Base-by-base conservation (phyloP, 2,329 filamentous ascomycete genomes). In the Ascocoryne sarcoides region DNA sequence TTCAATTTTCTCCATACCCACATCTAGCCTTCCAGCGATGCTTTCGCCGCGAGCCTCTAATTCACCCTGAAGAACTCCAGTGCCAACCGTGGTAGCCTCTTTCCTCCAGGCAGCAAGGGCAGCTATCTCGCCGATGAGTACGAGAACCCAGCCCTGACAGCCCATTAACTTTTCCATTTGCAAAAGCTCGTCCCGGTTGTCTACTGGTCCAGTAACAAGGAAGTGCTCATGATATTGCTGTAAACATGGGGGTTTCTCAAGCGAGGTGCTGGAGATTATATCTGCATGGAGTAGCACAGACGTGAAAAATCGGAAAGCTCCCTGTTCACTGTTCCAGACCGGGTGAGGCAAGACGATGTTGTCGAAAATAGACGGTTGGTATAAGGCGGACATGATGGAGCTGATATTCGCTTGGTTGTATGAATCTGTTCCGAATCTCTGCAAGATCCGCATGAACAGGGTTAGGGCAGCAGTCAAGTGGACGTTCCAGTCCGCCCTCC, bases 81-180 rank as follows among this genome's bases (percentile, higher is more conserved):
- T n/a, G n/a, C n/a, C n/a, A n/a, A n/a, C n/a, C n/a, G n/a, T n/a
- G n/a, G n/a, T n/a, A n/a, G n/a, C n/a, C n/a, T n/a, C n/a, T 52
- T 70, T 67, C 59, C 78, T 79, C 75, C 75, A 78, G 0, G 66
- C 62, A 35, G 71, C 67, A 2, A 80, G 62, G 1, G 64, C 54
- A 5, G 73, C 63, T 20, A 75, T 68, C 28, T 75, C 66, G 10
- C 68, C 68, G 19, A 80, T 64, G 7, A 65, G 57, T 23, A 70
- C 57, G 26, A 79, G 37, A 2, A 67, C 66, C 71, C 71, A 75
- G 55, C 76, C 79, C 37, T 72, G 60, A 40, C 72, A 62, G 2
- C 75, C 75, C n/a, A 71, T 52, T 37, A 72, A 67, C 20, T 68
- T 65, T 32, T 69, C 66, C 38, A 76, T 60, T 21, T 64, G 57